Base-by-base conservation (phyloP, 257 asterid genomes). In the Plantago elongata region DNA sequence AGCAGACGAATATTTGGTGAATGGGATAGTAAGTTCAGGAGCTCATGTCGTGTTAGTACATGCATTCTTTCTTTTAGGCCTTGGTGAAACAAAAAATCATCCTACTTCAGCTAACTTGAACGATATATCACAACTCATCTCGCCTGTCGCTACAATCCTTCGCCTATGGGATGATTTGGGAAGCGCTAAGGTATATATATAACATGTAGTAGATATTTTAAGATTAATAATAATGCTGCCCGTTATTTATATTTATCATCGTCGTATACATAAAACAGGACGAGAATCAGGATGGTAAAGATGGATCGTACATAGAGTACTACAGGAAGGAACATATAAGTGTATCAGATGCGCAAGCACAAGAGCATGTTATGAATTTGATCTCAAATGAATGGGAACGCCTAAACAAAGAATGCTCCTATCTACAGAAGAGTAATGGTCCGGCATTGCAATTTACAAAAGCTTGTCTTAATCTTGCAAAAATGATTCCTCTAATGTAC, bases 101-200 rank as follows among this genome's bases (percentile, higher is more conserved):
- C 27, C 27, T 22, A 22, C 54, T 51, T 37, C 17, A 9, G 22
- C 59, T 51, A 37, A 13, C 52, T 46, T 75, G 44, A 14, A 64
- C 5, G 75, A 75, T 11, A 38, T 18, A 45, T 45, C 71, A 1
- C 16, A 37, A 11, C 59, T 76, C 57, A 18, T 54, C 5, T 75
- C 79, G 9, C 17, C 57, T 15, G 77, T 68, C 0, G 75, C 77
- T 12, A 43, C 69, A 54, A 73, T 79, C 56, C 81, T 79, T 51
- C 79, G 79, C 17, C 81, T 79, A 38, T 75, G 78, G 78, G 78
- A 75, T 52, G 81, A 79, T 55, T 22, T 75, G 12, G 81, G 81
- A 47, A 63, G 58, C 45, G 77, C 79, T 45, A 43, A 68, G 77
- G 83, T 77, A 66, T 45, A 17, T 58, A 64, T 34, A 34, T 34